A percentile compares a stretch with the other conserved stretches of the same genome.
These are phyloP conservation scores for Metahyphopichia silvanorum DNA, from an alignment of 805 yeast genomes.

Conservation along the genomic window DNA sequence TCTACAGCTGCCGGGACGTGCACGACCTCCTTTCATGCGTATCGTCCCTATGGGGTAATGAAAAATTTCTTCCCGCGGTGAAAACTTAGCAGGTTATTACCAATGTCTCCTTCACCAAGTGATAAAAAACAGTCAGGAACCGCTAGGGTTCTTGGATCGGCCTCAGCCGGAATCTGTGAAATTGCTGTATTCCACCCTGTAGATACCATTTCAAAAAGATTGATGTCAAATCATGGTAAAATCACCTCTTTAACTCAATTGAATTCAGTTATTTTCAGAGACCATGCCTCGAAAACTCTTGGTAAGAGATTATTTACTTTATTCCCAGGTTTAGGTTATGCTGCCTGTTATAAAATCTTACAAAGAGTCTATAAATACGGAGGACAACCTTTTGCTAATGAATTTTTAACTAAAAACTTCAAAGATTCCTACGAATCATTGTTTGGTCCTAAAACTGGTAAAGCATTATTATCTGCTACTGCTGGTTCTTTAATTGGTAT, in stretches of 20 bases:
- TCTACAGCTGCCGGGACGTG: too few species aligned
- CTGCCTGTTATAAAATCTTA: constrained; percentile 92
- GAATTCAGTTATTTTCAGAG: constrained; percentile 83
- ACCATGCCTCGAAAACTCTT: constrained; percentile 69
- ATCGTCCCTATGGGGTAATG: neutral
- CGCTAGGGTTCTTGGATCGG: constrained; percentile 96
- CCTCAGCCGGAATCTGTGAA: constrained; percentile 96
- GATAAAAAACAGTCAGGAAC: constrained; percentile 85
- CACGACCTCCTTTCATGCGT: too few species aligned
- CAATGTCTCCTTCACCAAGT: constrained; percentile 35
- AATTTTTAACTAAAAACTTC: constrained; percentile 76
- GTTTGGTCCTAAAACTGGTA: constrained; percentile 94
- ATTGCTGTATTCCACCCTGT: constrained; percentile 98
- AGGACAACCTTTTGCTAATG: constrained; percentile 98
- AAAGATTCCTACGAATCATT: constrained; percentile 63
- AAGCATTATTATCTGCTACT: constrained; percentile 94
- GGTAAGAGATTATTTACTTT: constrained; percentile 73
- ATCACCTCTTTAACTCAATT: constrained; percentile 63
- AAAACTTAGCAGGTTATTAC: neutral
- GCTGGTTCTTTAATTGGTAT: constrained; percentile 98
- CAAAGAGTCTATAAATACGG: constrained; percentile 99
- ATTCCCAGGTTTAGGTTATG: constrained; percentile 98
- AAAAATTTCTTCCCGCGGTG: constrained; percentile 3
- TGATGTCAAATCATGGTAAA: constrained; percentile 77
- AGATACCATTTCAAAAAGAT: constrained; percentile 95